A percentile compares a stretch with the other conserved stretches of the same genome.
Conservation (phyloP, 805 yeast species). For the Grigorovia humatica region DNA sequence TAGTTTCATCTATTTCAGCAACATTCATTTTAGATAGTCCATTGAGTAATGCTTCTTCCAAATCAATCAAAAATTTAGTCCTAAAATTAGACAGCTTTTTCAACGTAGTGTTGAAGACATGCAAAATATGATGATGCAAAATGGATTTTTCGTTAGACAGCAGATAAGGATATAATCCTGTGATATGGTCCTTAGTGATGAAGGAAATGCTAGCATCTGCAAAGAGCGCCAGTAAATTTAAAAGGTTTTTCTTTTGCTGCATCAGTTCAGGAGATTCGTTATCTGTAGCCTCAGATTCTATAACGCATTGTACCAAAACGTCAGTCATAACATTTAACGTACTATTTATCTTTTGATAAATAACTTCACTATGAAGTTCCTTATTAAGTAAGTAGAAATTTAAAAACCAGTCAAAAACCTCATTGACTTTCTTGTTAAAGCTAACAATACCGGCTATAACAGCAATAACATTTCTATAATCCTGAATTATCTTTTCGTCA, state of each 20-base stretch:
- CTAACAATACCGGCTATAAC: constrained; percentile 33
- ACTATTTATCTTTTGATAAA: constrained; percentile 5
- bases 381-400: constrained; percentile 33
- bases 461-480: constrained; percentile 14
- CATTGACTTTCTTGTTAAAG: constrained; percentile 32
- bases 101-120: constrained; percentile 43
- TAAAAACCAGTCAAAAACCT: constrained; percentile 39
- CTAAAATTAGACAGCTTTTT: constrained; percentile 37
- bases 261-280: constrained; percentile 5
- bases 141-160: constrained; percentile 38
- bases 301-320: constrained; percentile 19
- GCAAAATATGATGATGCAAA: constrained; percentile 38
- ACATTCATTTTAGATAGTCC: constrained; percentile 50
- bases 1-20: constrained; percentile 59
- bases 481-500: constrained; percentile 6
- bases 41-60: constrained; percentile 43
- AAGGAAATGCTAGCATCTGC: constrained; percentile 43
- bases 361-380: constrained; percentile 11
- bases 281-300: constrained; percentile 25
- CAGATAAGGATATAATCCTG: constrained; percentile 55
- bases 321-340: constrained; percentile 14
- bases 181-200: constrained; percentile 56
- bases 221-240: constrained; percentile 40
- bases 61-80: constrained; percentile 38
- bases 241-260: constrained; percentile 1